Percentiles rank a stretch among this genome's conserved stretches.
These are phyloP conservation scores for Sanghuangporus baumii DNA, from an alignment of 1,284 basidiomycete genomes.

Conservation along the genomic window DNA sequence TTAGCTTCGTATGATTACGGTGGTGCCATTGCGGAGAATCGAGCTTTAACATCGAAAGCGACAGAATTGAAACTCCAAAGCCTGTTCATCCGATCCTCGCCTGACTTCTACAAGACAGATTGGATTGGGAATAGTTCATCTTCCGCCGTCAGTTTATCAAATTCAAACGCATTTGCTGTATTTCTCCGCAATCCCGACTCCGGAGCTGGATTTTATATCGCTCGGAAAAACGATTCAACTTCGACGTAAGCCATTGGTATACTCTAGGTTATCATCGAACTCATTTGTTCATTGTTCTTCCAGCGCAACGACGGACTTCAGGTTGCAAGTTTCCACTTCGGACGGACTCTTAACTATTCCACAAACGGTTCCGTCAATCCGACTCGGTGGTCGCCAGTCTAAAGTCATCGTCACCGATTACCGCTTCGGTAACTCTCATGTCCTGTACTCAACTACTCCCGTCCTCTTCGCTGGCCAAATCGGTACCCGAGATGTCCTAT, in stretches of 20 bases:
- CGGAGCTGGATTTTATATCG: conserved; percentile 60
- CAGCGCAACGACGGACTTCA: conserved; percentile 47
- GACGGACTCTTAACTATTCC: conserved; percentile 51
- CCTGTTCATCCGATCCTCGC: conserved; percentile 68
- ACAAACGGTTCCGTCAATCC: conserved; percentile 42
- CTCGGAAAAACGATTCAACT: conserved; percentile 59
- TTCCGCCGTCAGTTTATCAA: conserved; percentile 43
- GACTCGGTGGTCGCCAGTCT: conserved; percentile 60
- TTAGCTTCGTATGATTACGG: conserved; percentile 26
- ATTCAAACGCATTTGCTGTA: conserved; percentile 51
- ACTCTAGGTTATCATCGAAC: background rate
- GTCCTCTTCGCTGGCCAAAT: conserved; percentile 64
- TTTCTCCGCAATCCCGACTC: conserved; percentile 62
- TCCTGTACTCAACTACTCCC: conserved; percentile 26
- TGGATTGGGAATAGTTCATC: conserved; percentile 54
- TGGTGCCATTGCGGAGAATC: conserved; percentile 42
- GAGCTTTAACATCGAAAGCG: conserved; percentile 61
- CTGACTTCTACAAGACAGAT: conserved; percentile 72
- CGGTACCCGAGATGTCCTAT: conserved; percentile 60
- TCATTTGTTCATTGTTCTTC: background rate
- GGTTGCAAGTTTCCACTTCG: conserved; percentile 42
- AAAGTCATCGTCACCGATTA: conserved; percentile 40
- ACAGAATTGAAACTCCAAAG: conserved; percentile 71
- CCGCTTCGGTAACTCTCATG: conserved; percentile 30
- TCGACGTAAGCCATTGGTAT: conserved; percentile 44